These are phyloP conservation scores for Lactarius sanguifluus DNA, from an alignment of 768 basidiomycete genomes.

Conservation along the genomic window DNA sequence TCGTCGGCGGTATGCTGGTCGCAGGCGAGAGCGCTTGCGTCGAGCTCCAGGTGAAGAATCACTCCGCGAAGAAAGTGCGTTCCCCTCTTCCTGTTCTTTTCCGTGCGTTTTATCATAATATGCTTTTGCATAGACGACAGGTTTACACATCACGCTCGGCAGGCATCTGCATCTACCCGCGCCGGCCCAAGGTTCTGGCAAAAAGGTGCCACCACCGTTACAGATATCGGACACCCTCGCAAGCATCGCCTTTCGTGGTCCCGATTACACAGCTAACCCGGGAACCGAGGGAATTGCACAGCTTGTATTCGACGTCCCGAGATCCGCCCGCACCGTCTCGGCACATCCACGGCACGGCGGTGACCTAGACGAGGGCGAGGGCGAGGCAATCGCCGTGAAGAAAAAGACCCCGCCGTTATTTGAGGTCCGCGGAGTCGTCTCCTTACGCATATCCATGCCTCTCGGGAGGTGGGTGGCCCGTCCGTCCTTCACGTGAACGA, in stretches of 20 bases:
- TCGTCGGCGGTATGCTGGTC: conserved; percentile 62
- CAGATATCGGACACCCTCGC: conserved; percentile 67
- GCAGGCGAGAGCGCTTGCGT: conserved; percentile 71
- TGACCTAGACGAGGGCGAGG: conserved; percentile 36
- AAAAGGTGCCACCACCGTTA: conserved; percentile 47
- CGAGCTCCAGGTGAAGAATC: conserved; percentile 79
- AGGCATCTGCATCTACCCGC: conserved; percentile 58
- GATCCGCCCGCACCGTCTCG: conserved; percentile 58
- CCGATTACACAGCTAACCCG: conserved; percentile 71
- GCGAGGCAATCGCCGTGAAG: conserved; percentile 34
- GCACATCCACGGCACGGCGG: conserved; percentile 62
- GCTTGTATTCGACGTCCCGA: conserved; percentile 79
- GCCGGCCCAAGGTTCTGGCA: conserved; percentile 34
- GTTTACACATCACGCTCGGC: conserved; percentile 58
- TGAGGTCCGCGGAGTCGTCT: conserved; percentile 63
- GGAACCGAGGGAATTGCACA: conserved; percentile 77
- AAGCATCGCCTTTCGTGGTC: conserved; percentile 68
- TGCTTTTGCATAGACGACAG: conserved; percentile 56
- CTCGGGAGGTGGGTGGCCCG: conserved; percentile 56
- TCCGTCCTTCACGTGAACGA: conserved; percentile 5
- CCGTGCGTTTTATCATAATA: background rate
- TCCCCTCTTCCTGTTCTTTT: background rate
- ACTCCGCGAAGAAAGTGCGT: conserved; percentile 73
- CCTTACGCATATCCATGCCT: conserved; percentile 68
- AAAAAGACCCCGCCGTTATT: conserved; percentile 47